Conservation (phyloP, 2,329 filamentous ascomycete genomes). For the Neopestalotiopsis clavispora region DNA sequence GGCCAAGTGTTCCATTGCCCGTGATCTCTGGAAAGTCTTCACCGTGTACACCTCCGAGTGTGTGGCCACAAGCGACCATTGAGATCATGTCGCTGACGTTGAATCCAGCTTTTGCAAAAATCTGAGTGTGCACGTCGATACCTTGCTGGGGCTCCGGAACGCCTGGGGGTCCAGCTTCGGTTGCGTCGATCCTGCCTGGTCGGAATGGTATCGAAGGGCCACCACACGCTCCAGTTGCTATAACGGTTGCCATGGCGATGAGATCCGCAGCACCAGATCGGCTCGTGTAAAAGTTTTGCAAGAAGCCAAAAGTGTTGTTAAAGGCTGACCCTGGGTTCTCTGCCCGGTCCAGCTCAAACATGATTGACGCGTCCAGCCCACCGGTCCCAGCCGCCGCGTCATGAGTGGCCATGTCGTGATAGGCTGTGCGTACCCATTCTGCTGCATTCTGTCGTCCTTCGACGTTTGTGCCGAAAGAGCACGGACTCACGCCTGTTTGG, state of each 20-base stretch:
- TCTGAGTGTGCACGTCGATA: conserved; percentile 28
- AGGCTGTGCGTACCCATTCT: conserved; percentile 30
- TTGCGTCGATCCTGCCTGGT: conserved; percentile 36
- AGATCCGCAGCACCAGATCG: conserved; percentile 34
- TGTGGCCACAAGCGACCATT: conserved; percentile 41
- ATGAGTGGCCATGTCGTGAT: conserved; percentile 29
- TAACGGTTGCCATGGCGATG: conserved; percentile 36
- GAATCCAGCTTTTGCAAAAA: conserved; percentile 38
- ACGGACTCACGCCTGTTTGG: conserved; percentile 20
- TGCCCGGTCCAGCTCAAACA: conserved; percentile 24
- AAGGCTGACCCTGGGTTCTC: conserved; percentile 29
- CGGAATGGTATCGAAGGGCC: conserved; percentile 34
- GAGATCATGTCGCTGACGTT: conserved; percentile 40
- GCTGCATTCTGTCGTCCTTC: conserved; percentile 24
- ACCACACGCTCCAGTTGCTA: conserved; percentile 29
- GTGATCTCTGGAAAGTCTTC: conserved; percentile 46
- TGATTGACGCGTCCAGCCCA: conserved; percentile 28
- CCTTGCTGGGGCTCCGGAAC: conserved; percentile 38
- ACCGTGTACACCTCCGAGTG: conserved; percentile 48
- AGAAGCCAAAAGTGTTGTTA: conserved; percentile 28
- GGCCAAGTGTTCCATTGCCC: conserved; percentile 37
- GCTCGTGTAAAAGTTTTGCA: conserved; percentile 28
- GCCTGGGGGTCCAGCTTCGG: conserved; percentile 33
- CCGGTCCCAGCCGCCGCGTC: conserved; percentile 24
- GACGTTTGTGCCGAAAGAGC: conserved; percentile 18